A percentile compares a stretch with the other conserved stretches of the same genome.
phyloP scores from a whole-genome alignment of 345 rosid species.

The Luvunga scandens region DNA sequence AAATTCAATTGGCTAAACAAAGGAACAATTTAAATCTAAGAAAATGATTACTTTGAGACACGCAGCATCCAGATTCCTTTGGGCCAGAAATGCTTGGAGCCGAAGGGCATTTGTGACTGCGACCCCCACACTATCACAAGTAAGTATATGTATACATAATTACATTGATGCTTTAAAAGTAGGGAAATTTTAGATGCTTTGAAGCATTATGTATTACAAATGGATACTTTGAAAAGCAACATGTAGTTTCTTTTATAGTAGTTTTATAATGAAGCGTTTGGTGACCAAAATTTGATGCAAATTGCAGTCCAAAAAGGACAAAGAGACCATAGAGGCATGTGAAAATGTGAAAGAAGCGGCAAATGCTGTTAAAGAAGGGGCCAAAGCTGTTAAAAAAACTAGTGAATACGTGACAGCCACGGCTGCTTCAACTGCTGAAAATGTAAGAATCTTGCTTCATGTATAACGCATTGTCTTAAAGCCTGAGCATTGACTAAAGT shows the following conservation, averaged over 20 bases:
- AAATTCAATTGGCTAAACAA: background rate
- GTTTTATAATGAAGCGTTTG: no score
- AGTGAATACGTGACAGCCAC: slow-evolving; percentile 35
- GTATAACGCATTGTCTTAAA: background rate
- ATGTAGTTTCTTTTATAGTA: no score
- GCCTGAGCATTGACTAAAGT: background rate
- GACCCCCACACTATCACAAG: slow-evolving; percentile 18
- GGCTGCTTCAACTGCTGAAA: slow-evolving; percentile 31
- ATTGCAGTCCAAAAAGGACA: slow-evolving; percentile 37
- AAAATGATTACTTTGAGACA: slow-evolving; percentile 21
- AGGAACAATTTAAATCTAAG: background rate
- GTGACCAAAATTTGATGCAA: background rate
- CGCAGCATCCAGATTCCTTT: slow-evolving; percentile 9
- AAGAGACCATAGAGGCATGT: slow-evolving; percentile 42
- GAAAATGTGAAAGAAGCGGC: slow-evolving; percentile 63
- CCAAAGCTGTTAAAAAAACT: slow-evolving; percentile 47
- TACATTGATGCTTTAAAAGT: background rate
- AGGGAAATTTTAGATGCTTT: background rate
- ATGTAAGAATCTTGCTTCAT: slow-evolving; percentile 20
- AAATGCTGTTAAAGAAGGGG: slow-evolving; percentile 58
- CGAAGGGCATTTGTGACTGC: slow-evolving; percentile 23
- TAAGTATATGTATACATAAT: background rate
- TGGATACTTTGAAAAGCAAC: no score
- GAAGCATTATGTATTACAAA: no score
- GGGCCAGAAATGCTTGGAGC: slow-evolving; percentile 8